Base-by-base conservation (phyloP, 805 yeast genomes). In the Saccharomycopsis lassenensis region DNA sequence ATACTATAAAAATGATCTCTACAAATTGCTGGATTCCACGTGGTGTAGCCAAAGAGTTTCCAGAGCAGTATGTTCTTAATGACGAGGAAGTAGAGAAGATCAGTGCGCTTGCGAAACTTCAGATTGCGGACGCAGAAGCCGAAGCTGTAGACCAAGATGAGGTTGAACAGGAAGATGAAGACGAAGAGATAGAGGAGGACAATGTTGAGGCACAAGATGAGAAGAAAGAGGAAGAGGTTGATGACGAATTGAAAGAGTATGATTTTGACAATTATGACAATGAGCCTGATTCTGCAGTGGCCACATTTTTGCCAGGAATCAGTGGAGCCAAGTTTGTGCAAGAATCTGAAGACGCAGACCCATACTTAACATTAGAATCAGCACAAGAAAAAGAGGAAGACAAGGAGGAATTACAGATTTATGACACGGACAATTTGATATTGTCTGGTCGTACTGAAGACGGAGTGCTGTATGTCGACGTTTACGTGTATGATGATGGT, bases 11-110 rank as follows among this genome's bases (percentile, higher is more conserved):
- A 23, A 86, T 87, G 95, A 79, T 89, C 46, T 85, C 98, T 26
- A 80, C 96, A 19, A 77, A 91, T 33, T 64, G 77, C 35, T 91
- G 98, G 97, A 95, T 89, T 17, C 96, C 97, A 33, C 74, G 95
- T 51, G 98, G 98, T 4, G 81, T 69, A 57, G 93, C 98, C 20
- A 72, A 93, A 25, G 96, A 87, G 57, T 83, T 78, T 53, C 97
- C 98, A 4, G 84, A 75, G 50, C 73, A 80, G 52, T 86, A 85
- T 50, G 94, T 84, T 47, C 62, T 89, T 37, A 77, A 86, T 48
- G 97, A 91, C 44, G 89, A 72, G 42, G 98, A 91, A 60, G 77
- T 91, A 83, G 89, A 74, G 39, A 71, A 96, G 59, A 86, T 91
- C 54, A 72, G 77, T 44, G 74, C 76, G 46, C 69, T 91, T 73